phyloP scores from a whole-genome alignment of 257 asterid genomes.

The Gentiana straminea region DNA sequence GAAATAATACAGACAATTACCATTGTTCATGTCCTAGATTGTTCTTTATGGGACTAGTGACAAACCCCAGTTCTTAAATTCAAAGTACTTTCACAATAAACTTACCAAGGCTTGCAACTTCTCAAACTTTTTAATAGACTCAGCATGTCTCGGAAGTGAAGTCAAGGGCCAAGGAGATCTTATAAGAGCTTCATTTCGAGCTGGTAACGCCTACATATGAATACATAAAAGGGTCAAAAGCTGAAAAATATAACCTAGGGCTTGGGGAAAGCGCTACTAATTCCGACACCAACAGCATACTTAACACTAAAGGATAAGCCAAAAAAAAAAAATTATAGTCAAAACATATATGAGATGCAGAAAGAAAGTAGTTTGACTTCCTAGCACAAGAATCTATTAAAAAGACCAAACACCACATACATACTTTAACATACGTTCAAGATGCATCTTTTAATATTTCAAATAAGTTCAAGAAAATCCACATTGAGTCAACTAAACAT shows the following conservation, averaged over 20 bases:
- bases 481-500: too few relatives aligned
- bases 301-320: background rate
- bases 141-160: conserved; percentile 66
- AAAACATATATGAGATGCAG: too few relatives aligned
- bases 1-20: conserved; percentile 12
- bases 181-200: conserved; percentile 70
- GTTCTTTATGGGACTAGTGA: background rate
- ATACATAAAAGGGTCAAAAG: background rate
- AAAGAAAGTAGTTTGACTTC: too few relatives aligned
- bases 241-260: background rate
- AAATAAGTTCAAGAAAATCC: too few relatives aligned
- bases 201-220: conserved; percentile 60
- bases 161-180: conserved; percentile 76
- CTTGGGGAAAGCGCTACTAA: background rate
- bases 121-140: conserved; percentile 68
- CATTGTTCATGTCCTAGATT: background rate
- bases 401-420: background rate
- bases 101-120: conserved; percentile 87
- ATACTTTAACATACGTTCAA: too few relatives aligned
- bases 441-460: too few relatives aligned
- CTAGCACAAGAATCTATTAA: too few relatives aligned
- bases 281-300: background rate
- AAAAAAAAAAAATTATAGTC: too few relatives aligned
- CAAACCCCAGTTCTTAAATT: too few relatives aligned
- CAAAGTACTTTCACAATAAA: background rate